Percentiles rank a stretch among this genome's conserved stretches.
These are phyloP conservation scores for Candida tunisiensis DNA, from an alignment of 1,139 yeast genomes.

Conservation along the genomic window DNA sequence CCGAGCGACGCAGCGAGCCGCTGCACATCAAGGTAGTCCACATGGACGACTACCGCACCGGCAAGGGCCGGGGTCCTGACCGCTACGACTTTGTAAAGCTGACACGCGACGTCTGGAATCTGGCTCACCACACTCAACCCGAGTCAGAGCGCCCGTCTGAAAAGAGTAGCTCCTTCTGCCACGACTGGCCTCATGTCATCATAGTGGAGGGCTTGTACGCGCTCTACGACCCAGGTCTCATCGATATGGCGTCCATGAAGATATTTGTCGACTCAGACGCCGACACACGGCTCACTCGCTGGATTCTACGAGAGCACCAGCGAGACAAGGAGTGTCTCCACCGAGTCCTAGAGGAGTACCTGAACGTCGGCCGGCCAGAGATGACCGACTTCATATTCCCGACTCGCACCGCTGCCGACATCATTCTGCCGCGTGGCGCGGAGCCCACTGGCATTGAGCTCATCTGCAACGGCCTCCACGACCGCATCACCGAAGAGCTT, in stretches of 20 bases:
- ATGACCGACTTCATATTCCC: slow-evolving; percentile 59
- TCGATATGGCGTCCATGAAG: slow-evolving; percentile 43
- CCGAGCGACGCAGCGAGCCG: slow-evolving; percentile 2
- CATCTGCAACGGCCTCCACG: slow-evolving; percentile 61
- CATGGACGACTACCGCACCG: slow-evolving; percentile 14
- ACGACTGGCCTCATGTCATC: slow-evolving; percentile 25
- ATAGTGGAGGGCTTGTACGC: slow-evolving; percentile 74
- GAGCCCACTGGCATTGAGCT: slow-evolving; percentile 39
- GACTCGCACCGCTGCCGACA: slow-evolving; percentile 68
- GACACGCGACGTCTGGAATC: slow-evolving; percentile 9
- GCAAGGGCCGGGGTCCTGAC: slow-evolving; percentile 1
- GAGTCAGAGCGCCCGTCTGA: no score
- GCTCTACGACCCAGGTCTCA: slow-evolving; percentile 43
- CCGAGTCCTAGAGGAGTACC: slow-evolving; percentile 37
- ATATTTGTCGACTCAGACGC: slow-evolving; percentile 79
- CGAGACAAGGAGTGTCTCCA: slow-evolving; percentile 23
- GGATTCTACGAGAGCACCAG: slow-evolving; percentile 27
- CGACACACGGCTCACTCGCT: slow-evolving; percentile 63
- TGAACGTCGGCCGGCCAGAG: slow-evolving; percentile 56
- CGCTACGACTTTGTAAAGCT: slow-evolving; percentile 21
- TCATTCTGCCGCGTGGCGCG: slow-evolving; percentile 64
- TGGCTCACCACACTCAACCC: no score
- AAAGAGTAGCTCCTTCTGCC: no score
- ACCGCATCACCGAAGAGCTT: slow-evolving; percentile 16
- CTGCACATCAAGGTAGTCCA: slow-evolving; percentile 9